Evolutionary conservation across 805 yeast species (phyloP).

Genomic region (Candida michaelii): DNA sequence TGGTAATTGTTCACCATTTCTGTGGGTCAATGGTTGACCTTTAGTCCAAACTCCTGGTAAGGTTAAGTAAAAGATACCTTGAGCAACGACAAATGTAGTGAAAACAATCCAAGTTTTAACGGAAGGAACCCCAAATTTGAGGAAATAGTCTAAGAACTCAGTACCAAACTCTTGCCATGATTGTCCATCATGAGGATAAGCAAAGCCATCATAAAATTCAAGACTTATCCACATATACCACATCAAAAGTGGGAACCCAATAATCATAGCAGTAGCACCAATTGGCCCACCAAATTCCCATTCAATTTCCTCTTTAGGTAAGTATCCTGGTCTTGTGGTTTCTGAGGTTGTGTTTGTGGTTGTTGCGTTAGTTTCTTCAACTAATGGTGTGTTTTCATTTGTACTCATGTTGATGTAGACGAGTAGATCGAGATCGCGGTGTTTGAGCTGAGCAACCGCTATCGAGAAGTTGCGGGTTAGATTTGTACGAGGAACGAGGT

Average conservation of each 20-base stretch:
- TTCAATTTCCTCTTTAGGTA: slow-evolving; percentile 53
- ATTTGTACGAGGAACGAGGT: too few relatives aligned
- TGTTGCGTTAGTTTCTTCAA: background rate
- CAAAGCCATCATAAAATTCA: slow-evolving; percentile 71
- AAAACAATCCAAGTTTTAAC: slow-evolving; percentile 67
- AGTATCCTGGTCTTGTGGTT: slow-evolving; percentile 24
- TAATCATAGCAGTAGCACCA: slow-evolving; percentile 90
- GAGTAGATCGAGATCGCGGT: background rate
- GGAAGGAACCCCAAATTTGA: slow-evolving; percentile 59
- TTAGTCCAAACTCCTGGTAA: slow-evolving; percentile 94
- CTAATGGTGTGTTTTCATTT: slow-evolving; percentile 5
- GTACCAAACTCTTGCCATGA: slow-evolving; percentile 48
- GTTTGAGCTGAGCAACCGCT: too few relatives aligned
- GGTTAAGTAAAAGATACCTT: slow-evolving; percentile 71
- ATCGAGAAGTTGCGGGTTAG: too few relatives aligned
- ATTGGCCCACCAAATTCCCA: slow-evolving; percentile 92
- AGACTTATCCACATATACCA: slow-evolving; percentile 96
- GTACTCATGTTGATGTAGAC: background rate
- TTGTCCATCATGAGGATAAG: slow-evolving; percentile 63
- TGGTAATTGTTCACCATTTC: slow-evolving; percentile 77
- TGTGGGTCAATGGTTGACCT: slow-evolving; percentile 88
- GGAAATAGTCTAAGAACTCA: slow-evolving; percentile 46
- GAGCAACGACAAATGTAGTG: slow-evolving; percentile 64
- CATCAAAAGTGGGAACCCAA: slow-evolving; percentile 91
- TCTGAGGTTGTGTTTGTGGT: background rate